Conservation (phyloP, 371 early-diverging fungal genomes). For the Rhizomucor miehei region DNA sequence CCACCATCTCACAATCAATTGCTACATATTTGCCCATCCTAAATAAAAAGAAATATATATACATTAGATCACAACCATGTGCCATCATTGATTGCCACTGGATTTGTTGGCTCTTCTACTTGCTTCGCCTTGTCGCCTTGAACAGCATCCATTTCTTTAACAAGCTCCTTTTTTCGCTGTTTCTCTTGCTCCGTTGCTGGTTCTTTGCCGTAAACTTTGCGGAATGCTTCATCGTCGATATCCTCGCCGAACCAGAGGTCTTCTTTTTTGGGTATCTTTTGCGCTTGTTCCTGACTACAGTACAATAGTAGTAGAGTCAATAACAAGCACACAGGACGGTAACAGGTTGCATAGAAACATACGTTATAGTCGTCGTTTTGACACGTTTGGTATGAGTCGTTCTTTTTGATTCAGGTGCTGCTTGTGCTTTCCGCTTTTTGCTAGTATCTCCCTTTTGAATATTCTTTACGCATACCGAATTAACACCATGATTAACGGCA, state of each 20-base stretch:
- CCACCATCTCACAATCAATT: slow-evolving; percentile 99
- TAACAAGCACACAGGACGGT: background rate
- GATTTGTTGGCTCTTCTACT: slow-evolving; percentile 8
- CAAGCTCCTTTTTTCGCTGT: slow-evolving; percentile 21
- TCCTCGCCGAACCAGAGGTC: slow-evolving; percentile 63
- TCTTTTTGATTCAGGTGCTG: background rate
- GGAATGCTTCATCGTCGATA: slow-evolving; percentile 49
- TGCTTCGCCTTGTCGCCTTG: slow-evolving; percentile 44
- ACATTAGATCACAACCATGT: background rate
- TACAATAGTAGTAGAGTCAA: background rate
- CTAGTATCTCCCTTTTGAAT: slow-evolving; percentile 2
- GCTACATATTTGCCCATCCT: slow-evolving; percentile 84
- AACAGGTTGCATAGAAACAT: slow-evolving; percentile 1
- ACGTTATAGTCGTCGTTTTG: slow-evolving; percentile 5
- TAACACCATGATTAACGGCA: background rate
- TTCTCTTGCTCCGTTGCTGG: slow-evolving; percentile 7
- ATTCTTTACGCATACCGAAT: background rate
- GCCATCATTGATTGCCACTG: too few relatives aligned
- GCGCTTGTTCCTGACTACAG: slow-evolving; percentile 6
- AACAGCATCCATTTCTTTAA: slow-evolving; percentile 36
- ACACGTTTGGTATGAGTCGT: slow-evolving; percentile 4
- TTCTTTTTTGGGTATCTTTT: slow-evolving; percentile 37
- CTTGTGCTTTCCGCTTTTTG: slow-evolving; percentile 11
- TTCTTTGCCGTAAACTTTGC: slow-evolving; percentile 42
- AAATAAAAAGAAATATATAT: background rate